These are phyloP conservation scores for Epichloe gansuensis DNA, from an alignment of 2,329 filamentous ascomycete species.

Conservation along the genomic window DNA sequence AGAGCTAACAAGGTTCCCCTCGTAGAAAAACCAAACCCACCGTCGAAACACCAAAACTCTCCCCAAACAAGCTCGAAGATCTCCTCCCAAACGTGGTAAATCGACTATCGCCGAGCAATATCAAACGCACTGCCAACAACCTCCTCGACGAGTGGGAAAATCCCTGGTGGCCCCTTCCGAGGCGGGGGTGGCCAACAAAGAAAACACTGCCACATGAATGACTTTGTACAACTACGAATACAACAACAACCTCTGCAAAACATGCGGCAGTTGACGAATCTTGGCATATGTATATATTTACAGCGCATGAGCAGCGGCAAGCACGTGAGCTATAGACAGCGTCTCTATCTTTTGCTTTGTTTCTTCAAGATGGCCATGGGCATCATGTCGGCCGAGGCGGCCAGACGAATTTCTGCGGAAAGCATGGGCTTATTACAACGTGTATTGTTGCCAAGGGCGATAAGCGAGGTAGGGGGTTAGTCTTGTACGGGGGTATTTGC, in stretches of 20 bases:
- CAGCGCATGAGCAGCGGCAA: neutral
- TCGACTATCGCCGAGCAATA: conserved; percentile 59
- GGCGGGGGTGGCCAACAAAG: conserved; percentile 15
- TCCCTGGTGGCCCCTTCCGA: conserved; percentile 19
- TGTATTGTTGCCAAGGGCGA: neutral
- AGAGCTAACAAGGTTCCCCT: neutral
- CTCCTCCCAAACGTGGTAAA: conserved; percentile 59
- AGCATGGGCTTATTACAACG: neutral
- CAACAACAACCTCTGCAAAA: conserved; percentile 6
- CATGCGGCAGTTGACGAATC: neutral
- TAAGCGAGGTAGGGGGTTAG: neutral
- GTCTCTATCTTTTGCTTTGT: neutral
- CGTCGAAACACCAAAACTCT: conserved; percentile 20
- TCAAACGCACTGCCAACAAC: conserved; percentile 72
- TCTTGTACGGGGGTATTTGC: neutral
- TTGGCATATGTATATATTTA: neutral
- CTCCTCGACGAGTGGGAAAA: conserved; percentile 87
- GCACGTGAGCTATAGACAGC: neutral
- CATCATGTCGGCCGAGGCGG: neutral
- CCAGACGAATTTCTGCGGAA: neutral
- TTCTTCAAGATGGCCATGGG: neutral
- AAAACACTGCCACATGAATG: conserved; percentile 15
- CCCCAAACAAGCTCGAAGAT: conserved; percentile 36
- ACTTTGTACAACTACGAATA: neutral
- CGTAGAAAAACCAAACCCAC: conserved; percentile 22